A percentile compares a stretch with the other conserved stretches of the same genome.
These are phyloP conservation scores for Bidens hawaiensis DNA, from an alignment of 140 eudicot species.

Conservation along the genomic window DNA sequence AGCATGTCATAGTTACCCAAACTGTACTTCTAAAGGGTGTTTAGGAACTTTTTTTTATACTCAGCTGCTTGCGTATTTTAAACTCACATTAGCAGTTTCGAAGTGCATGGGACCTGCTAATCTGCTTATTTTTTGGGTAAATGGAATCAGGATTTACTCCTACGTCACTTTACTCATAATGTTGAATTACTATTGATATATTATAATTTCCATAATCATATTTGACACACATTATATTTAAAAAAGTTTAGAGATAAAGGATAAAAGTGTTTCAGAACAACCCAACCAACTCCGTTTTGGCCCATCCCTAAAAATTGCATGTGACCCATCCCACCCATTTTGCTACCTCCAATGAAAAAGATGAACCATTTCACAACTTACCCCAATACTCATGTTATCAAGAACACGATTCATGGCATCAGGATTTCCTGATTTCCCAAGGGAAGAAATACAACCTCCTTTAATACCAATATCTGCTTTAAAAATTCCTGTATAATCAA, in stretches of 20 bases:
- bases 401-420: slow-evolving; percentile 73
- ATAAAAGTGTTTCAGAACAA: not conserved
- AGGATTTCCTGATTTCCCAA: slow-evolving; percentile 96
- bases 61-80: not conserved
- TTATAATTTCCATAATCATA: not conserved
- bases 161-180: not conserved
- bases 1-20: not conserved
- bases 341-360: not conserved
- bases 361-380: slow-evolving; percentile 26
- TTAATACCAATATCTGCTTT: slow-evolving; percentile 95
- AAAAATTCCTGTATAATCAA: slow-evolving; percentile 83
- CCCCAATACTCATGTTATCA: slow-evolving; percentile 69
- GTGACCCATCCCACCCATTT: not conserved
- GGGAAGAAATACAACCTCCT: slow-evolving; percentile 58
- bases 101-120: not conserved
- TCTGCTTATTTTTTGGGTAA: not conserved
- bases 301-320: not conserved
- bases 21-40: not conserved
- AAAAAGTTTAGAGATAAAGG: not conserved
- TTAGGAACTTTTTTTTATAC: not conserved
- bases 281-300: not conserved
- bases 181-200: not conserved
- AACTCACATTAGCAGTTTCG: not conserved
- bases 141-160: not conserved
- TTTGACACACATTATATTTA: not conserved